Evolutionary conservation across 495 filamentous ascomycete species (phyloP).

Genomic region (Neurospora sp.): DNA sequence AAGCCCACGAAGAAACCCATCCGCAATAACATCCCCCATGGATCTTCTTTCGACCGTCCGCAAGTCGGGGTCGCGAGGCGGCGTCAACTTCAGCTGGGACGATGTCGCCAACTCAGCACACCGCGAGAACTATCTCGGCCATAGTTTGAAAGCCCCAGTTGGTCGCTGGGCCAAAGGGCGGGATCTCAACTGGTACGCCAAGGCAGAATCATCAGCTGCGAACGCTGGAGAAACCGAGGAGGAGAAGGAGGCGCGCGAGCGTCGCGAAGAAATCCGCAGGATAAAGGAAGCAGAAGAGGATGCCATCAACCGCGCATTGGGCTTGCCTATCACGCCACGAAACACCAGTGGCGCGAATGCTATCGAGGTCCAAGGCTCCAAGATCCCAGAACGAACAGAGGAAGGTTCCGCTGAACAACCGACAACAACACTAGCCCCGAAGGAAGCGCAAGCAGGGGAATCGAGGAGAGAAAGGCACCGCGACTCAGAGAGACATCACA

Average conservation of each 20-base stretch:
- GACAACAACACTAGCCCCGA: slow-evolving; percentile 1
- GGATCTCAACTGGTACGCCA: slow-evolving; percentile 85
- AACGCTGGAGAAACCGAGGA: slow-evolving; percentile 47
- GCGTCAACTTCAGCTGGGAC: slow-evolving; percentile 92
- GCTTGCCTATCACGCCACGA: slow-evolving; percentile 55
- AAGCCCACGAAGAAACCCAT: background rate
- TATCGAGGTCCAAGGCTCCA: slow-evolving; percentile 25
- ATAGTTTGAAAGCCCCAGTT: slow-evolving; percentile 90
- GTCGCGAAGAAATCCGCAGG: slow-evolving; percentile 65
- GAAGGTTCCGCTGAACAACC: slow-evolving; percentile 1
- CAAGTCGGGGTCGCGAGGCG: slow-evolving; percentile 89
- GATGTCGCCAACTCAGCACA: slow-evolving; percentile 79
- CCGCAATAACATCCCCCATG: slow-evolving; percentile 40
- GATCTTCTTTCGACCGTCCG: slow-evolving; percentile 88
- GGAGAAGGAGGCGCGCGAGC: slow-evolving; percentile 50
- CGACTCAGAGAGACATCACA: slow-evolving; percentile 25
- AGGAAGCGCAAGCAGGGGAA: slow-evolving; percentile 9
- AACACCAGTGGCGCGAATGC: slow-evolving; percentile 41
- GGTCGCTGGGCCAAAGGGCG: slow-evolving; percentile 90
- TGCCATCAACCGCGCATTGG: slow-evolving; percentile 71
- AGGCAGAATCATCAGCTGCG: slow-evolving; percentile 42
- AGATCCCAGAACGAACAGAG: slow-evolving; percentile 8
- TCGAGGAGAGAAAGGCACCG: slow-evolving; percentile 15
- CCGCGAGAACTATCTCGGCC: slow-evolving; percentile 95
- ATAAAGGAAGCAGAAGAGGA: slow-evolving; percentile 93